These are phyloP conservation scores for Solanum hybrid DNA, from an alignment of 305 asterid genomes.

Conservation along the genomic window DNA sequence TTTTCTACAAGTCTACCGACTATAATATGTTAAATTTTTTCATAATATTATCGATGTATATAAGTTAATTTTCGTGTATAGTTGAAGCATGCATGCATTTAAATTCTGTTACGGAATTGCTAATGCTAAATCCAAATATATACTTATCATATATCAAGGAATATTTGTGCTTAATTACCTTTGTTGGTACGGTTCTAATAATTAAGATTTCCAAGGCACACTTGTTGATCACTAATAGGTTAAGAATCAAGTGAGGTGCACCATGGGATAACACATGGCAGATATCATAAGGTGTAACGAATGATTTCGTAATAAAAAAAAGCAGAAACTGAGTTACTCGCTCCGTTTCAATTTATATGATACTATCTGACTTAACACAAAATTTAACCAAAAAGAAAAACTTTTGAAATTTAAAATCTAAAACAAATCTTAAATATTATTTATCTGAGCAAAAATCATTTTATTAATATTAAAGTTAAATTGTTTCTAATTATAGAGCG, in stretches of 20 bases:
- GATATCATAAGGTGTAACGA: constrained; percentile 13
- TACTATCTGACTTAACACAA: background rate
- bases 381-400: too few relatives aligned
- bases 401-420: too few relatives aligned
- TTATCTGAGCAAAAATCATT: background rate
- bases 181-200: constrained; percentile 13
- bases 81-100: background rate
- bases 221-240: constrained; percentile 19
- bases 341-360: background rate
- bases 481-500: background rate
- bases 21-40: background rate
- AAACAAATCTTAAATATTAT: too few relatives aligned
- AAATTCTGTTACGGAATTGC: background rate
- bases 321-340: background rate
- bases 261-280: constrained; percentile 28
- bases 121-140: background rate
- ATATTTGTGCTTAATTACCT: constrained; percentile 11
- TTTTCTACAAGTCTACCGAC: background rate
- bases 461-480: too few relatives aligned
- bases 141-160: background rate
- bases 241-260: constrained; percentile 10
- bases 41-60: background rate
- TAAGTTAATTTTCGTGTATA: background rate
- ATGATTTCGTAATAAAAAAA: constrained; percentile 10
- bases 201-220: constrained; percentile 11